These are phyloP conservation scores for Penicillium nordicum DNA, from an alignment of 2,329 filamentous ascomycete species.

Conservation along the genomic window DNA sequence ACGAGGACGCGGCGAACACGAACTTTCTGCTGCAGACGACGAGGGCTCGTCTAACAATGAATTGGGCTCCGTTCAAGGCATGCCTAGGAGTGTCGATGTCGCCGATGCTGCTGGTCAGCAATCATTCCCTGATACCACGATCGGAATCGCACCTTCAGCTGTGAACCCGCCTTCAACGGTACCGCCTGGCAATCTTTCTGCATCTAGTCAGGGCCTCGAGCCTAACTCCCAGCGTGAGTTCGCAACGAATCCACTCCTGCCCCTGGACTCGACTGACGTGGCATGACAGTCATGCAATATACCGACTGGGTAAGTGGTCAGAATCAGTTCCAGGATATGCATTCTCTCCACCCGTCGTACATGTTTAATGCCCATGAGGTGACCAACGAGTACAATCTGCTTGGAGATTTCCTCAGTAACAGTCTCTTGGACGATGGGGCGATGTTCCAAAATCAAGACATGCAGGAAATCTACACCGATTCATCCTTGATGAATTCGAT, in stretches of 20 bases:
- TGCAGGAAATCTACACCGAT: slow-evolving; percentile 59
- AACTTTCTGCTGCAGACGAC: slow-evolving; percentile 59
- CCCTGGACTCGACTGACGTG: slow-evolving; percentile 26
- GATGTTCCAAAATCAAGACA: slow-evolving; percentile 64
- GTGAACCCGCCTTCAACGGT: slow-evolving; percentile 59
- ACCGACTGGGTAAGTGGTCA: slow-evolving; percentile 77
- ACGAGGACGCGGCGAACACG: slow-evolving; percentile 67
- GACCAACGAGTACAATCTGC: slow-evolving; percentile 91
- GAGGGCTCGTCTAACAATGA: slow-evolving; percentile 49
- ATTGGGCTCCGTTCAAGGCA: slow-evolving; percentile 43
- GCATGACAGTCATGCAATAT: slow-evolving; percentile 67
- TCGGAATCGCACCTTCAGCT: slow-evolving; percentile 50
- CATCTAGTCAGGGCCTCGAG: slow-evolving; percentile 62
- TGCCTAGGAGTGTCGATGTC: slow-evolving; percentile 56
- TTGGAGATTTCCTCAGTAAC: slow-evolving; percentile 94
- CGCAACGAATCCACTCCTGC: neutral
- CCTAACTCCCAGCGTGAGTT: slow-evolving; percentile 71
- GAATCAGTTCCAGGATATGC: slow-evolving; percentile 90
- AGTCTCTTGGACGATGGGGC: slow-evolving; percentile 82
- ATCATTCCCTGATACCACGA: slow-evolving; percentile 41
- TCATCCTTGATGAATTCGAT: slow-evolving; percentile 51
- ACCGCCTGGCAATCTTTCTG: slow-evolving; percentile 59
- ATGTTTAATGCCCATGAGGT: slow-evolving; percentile 94
- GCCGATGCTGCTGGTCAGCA: slow-evolving; percentile 51
- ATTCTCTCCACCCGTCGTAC: slow-evolving; percentile 87